These are phyloP conservation scores for Oryza officinalis DNA, from an alignment of 176 grass and related monocot genomes.

Conservation along the genomic window DNA sequence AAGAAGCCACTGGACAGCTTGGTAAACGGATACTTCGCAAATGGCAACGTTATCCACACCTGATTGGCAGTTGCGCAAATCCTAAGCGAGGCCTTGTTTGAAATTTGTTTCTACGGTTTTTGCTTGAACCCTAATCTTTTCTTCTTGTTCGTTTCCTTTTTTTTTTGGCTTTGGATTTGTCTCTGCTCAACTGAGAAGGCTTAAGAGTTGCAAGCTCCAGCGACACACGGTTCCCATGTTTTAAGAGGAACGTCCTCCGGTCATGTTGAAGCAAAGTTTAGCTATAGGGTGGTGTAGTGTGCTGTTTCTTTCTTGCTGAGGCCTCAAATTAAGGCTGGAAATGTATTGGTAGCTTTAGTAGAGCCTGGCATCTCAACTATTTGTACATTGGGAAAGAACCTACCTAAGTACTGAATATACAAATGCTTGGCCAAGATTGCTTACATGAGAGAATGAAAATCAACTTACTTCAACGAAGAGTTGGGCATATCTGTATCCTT, in stretches of 20 bases:
- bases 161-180: slow-evolving; percentile 38
- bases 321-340: slow-evolving; percentile 26
- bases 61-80: slow-evolving; percentile 36
- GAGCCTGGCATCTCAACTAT: slow-evolving; percentile 34
- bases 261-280: slow-evolving; percentile 46
- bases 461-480: background rate
- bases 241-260: slow-evolving; percentile 65
- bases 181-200: slow-evolving; percentile 51
- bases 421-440: slow-evolving; percentile 26
- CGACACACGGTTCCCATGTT: slow-evolving; percentile 52
- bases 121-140: slow-evolving; percentile 48
- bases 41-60: slow-evolving; percentile 70
- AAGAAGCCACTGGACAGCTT: slow-evolving; percentile 59
- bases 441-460: background rate
- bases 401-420: slow-evolving; percentile 43
- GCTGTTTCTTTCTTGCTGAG: slow-evolving; percentile 31
- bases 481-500: background rate
- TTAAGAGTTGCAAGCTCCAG: slow-evolving; percentile 39
- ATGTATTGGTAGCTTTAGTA: slow-evolving; percentile 32
- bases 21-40: slow-evolving; percentile 60
- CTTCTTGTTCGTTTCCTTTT: slow-evolving; percentile 7
- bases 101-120: slow-evolving; percentile 48
- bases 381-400: slow-evolving; percentile 55
- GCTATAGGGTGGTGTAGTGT: slow-evolving; percentile 53
- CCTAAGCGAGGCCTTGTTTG: background rate